Evolutionary conservation across 306 rosid species (phyloP).

Genomic region (Medicago arabica): DNA sequence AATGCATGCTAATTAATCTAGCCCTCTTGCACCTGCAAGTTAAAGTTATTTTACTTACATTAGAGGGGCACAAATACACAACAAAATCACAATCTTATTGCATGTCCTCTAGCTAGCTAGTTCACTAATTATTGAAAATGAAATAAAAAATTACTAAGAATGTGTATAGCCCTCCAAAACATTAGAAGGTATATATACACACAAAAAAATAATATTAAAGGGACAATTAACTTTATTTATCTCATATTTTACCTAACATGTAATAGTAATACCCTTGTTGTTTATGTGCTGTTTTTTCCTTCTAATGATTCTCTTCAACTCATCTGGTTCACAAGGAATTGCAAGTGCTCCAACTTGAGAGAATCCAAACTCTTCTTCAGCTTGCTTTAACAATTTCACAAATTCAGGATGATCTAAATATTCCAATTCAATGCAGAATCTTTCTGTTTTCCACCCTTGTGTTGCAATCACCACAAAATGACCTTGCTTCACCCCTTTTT

Average conservation of each 20-base stretch:
- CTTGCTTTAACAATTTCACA: conserved; percentile 50
- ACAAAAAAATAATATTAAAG: background rate
- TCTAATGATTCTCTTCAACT: conserved; percentile 47
- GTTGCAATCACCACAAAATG: conserved; percentile 58
- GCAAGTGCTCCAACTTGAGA: conserved; percentile 54
- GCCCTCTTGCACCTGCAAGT: conserved; percentile 9
- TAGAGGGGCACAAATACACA: background rate
- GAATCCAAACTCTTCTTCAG: conserved; percentile 56
- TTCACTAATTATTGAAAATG: background rate
- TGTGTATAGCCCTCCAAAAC: conserved; percentile 4
- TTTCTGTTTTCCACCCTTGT: conserved; percentile 49
- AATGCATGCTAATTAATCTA: background rate
- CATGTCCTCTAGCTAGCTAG: background rate
- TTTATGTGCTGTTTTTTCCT: conserved; percentile 30
- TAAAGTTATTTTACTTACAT: conserved; percentile 2
- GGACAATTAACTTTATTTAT: background rate
- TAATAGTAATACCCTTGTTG: conserved; percentile 6
- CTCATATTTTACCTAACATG: conserved; percentile 4
- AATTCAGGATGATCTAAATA: conserved; percentile 50
- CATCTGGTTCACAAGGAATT: conserved; percentile 52
- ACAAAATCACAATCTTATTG: conserved; percentile 9
- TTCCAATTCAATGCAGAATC: conserved; percentile 41
- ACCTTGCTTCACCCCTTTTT: conserved; percentile 51
- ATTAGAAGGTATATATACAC: background rate
- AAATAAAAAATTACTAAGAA: background rate